Conservation (phyloP, 1,284 basidiomycete genomes). For the Coniferiporia weirii region DNA sequence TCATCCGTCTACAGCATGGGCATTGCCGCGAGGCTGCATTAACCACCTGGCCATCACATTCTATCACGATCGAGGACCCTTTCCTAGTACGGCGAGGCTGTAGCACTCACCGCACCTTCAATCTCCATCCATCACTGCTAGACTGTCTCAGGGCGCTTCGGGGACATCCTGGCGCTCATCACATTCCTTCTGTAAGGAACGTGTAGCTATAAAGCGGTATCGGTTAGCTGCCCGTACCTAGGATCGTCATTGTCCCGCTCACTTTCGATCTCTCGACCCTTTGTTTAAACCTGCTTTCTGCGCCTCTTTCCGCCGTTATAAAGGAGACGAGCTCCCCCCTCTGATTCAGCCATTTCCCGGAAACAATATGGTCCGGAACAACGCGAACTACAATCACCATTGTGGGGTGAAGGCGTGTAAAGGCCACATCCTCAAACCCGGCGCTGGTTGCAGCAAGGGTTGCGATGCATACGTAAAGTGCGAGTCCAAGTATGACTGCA, state of each 20-base stretch:
- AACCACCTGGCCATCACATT: neutral
- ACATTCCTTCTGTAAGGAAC: neutral
- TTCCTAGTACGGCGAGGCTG: neutral
- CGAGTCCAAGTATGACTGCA: constrained; percentile 15
- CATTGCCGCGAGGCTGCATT: neutral
- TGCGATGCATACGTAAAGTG: constrained; percentile 16
- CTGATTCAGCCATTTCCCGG: neutral
- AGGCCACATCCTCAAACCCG: constrained; percentile 15
- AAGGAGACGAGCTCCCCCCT: neutral
- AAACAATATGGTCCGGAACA: constrained; percentile 10
- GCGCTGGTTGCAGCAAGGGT: constrained; percentile 14
- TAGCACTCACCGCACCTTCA: neutral
- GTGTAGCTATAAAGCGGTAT: neutral
- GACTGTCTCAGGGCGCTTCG: neutral
- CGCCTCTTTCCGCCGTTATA: neutral
- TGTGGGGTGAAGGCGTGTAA: constrained; percentile 18
- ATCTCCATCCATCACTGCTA: neutral
- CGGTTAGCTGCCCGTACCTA: neutral
- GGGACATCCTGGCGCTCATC: neutral
- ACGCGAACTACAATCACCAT: constrained; percentile 18
- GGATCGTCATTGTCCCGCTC: neutral
- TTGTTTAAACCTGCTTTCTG: neutral
- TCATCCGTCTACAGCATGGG: too few species aligned
- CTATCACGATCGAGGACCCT: neutral
- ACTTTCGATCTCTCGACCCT: neutral